phyloP scores from a whole-genome alignment of 148 eudicot species.

The Salicornia ramosissima region DNA sequence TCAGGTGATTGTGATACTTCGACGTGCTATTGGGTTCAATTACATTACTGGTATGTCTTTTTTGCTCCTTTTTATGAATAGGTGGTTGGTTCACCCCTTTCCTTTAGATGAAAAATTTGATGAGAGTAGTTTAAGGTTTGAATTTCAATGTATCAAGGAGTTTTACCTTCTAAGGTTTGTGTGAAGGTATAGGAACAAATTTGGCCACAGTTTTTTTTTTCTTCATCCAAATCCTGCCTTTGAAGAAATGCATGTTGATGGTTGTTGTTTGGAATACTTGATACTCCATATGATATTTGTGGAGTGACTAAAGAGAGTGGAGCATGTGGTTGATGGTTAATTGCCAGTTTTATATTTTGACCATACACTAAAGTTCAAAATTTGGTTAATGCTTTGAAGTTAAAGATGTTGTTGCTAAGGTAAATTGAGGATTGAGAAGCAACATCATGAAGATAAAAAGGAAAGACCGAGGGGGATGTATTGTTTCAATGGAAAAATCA shows the following conservation, averaged over 20 bases:
- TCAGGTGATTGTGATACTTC: constrained; percentile 54
- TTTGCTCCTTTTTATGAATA: background rate
- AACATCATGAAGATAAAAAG: no score
- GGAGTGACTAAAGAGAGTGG: background rate
- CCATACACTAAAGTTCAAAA: background rate
- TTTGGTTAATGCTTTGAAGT: no score
- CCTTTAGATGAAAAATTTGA: no score
- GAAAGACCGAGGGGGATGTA: no score
- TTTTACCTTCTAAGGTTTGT: background rate
- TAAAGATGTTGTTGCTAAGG: no score
- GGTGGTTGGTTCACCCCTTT: no score
- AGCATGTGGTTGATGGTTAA: background rate
- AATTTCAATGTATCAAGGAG: background rate
- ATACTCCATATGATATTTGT: background rate
- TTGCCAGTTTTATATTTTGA: background rate
- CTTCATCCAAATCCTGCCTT: no score
- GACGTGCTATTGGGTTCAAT: constrained; percentile 47
- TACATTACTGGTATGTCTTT: constrained; percentile 21
- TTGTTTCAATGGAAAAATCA: no score
- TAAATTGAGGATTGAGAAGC: no score
- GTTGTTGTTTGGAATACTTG: background rate
- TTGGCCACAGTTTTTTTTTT: no score
- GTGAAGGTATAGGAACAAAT: background rate
- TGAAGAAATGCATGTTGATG: background rate
- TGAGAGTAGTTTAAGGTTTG: background rate